These are phyloP conservation scores for Herpetomonas samuelpessoai DNA, from an alignment of 208 protist genomes.

Conservation along the genomic window DNA sequence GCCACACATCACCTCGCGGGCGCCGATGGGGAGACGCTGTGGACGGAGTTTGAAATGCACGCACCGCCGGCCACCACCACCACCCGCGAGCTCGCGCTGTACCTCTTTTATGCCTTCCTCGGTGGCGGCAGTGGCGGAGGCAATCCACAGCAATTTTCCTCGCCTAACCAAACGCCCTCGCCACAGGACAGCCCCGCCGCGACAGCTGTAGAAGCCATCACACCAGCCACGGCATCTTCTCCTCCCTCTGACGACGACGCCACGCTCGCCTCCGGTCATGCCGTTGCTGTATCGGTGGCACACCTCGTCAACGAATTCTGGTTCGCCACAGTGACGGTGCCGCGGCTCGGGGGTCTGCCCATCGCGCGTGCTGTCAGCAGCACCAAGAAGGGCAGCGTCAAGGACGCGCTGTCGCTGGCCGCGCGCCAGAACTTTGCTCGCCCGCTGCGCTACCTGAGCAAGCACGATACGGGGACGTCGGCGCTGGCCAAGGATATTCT, in stretches of 20 bases:
- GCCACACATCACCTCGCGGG: slow-evolving; percentile 62
- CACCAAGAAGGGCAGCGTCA: slow-evolving; percentile 44
- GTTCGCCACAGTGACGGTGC: slow-evolving; percentile 69
- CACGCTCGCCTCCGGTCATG: slow-evolving; percentile 7
- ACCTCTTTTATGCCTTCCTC: slow-evolving; percentile 76
- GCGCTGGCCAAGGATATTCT: slow-evolving; percentile 56
- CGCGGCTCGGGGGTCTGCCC: slow-evolving; percentile 46
- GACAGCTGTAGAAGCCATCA: background rate
- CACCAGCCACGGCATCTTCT: background rate
- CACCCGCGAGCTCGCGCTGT: slow-evolving; percentile 38
- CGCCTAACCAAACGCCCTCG: background rate
- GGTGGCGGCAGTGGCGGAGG: slow-evolving; percentile 17
- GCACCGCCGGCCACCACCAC: slow-evolving; percentile 27
- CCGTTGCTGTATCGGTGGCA: slow-evolving; percentile 40
- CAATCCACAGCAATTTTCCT: background rate
- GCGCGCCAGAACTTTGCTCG: slow-evolving; percentile 66
- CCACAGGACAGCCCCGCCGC: background rate
- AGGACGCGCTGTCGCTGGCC: slow-evolving; percentile 71
- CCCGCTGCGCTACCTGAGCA: slow-evolving; percentile 47
- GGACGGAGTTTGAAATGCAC: slow-evolving; percentile 83
- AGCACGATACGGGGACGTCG: slow-evolving; percentile 36
- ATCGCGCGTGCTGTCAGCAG: slow-evolving; percentile 60
- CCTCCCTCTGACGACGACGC: background rate
- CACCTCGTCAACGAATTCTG: slow-evolving; percentile 62
- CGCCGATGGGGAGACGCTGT: slow-evolving; percentile 67